Base-by-base conservation (phyloP, 2,329 filamentous ascomycete genomes). In the Penicillium sp. region DNA sequence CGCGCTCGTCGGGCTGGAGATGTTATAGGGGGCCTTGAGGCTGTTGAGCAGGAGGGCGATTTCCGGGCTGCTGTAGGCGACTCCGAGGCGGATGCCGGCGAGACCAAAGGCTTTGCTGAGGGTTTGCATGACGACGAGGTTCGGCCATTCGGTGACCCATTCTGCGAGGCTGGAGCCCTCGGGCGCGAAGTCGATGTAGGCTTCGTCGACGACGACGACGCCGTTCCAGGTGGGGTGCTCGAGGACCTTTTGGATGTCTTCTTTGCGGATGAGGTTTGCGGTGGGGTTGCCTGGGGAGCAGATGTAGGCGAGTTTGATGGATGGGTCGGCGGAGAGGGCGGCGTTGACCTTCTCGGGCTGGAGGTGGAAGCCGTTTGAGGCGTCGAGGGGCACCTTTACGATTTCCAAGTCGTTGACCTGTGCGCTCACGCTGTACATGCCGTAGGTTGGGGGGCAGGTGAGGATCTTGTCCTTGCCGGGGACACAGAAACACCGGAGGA, bases 101-200 rank as follows among this genome's bases (percentile, higher is more conserved):
- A 99, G 84, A 27, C 94, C 94, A 69, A 99, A 99, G 0, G 92
- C 94, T 75, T 99, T 99, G 67, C 90, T 96, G n/a, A 97, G 82
- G 1, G 94, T 99, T 80, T 99, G 94, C 90, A 97, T 91, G 54
- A 99, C 92, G 16, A 97, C 92, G 24, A 99, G 81, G 74, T 99
- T 99, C 47, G 93, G 92, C 85, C 90, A 95, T 68, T 96, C 92
- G 34, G 84, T 81, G 1, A 96, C 92, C 88, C 91, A 96, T 75
- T 96, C 90, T 24, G 94, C 93, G 24, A 97, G 82, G 62, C 90
- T 95, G 40, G 90, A 82, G 24, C 84, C 86, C 45, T 89, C 86
- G 5, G 86, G 86, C 6, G 92, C 88, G 69, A 97, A 99, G 76
- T 99, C 94, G 66, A 99, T 86, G 76, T 99, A 99, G 16, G 94